Conservation (phyloP, 768 basidiomycete species). For the Russula compacta region DNA sequence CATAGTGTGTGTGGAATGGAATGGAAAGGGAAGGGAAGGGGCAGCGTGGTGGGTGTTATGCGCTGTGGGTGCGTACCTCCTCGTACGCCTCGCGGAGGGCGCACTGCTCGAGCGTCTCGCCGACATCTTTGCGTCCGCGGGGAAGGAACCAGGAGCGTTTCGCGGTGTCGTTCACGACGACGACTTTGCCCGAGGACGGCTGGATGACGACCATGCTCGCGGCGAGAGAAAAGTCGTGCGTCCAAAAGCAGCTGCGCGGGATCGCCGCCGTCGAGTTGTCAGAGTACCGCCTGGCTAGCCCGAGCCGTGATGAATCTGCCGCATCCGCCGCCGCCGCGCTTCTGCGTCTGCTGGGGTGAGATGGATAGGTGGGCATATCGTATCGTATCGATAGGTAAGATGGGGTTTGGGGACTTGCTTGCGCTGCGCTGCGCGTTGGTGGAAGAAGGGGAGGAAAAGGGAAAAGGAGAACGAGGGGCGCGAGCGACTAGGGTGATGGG, state of each 20-base stretch:
- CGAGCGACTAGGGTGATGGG: too few relatives aligned
- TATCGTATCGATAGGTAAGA: too few relatives aligned
- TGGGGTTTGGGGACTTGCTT: too few relatives aligned
- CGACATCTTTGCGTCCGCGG: slow-evolving; percentile 55
- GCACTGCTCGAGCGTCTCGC: slow-evolving; percentile 50
- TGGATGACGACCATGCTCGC: slow-evolving; percentile 59
- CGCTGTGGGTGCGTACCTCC: slow-evolving; percentile 38
- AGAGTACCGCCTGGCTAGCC: slow-evolving; percentile 20
- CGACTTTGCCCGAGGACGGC: slow-evolving; percentile 43
- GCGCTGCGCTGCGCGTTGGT: too few relatives aligned
- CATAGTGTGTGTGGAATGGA: background rate
- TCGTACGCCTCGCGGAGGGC: slow-evolving; percentile 60
- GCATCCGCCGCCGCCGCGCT: too few relatives aligned
- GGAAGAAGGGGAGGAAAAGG: too few relatives aligned
- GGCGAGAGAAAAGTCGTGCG: slow-evolving; percentile 46
- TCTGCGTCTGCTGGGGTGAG: too few relatives aligned
- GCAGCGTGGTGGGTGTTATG: background rate
- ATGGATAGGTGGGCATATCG: too few relatives aligned
- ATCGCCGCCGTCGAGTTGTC: slow-evolving; percentile 35
- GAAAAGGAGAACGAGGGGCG: too few relatives aligned
- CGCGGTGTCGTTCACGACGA: slow-evolving; percentile 31
- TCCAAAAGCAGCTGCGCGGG: slow-evolving; percentile 38
- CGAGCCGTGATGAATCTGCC: background rate
- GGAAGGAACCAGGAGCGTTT: slow-evolving; percentile 47
- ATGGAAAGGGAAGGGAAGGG: background rate